Conservation (phyloP, 495 filamentous ascomycete genomes). For the Penicillium antarcticum region DNA sequence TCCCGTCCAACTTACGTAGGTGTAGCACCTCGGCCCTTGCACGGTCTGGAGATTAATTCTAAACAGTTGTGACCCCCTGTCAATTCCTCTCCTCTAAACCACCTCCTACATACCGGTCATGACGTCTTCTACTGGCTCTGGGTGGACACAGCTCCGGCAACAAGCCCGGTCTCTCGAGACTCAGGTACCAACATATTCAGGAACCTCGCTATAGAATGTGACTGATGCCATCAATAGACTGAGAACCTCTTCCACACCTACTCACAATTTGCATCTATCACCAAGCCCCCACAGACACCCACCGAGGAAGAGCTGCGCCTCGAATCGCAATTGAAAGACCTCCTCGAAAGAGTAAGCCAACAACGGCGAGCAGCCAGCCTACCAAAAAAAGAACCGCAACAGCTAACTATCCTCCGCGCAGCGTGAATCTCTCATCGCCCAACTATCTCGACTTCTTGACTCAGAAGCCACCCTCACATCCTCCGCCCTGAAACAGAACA, state of each 20-base stretch:
- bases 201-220: neutral
- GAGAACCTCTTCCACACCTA: constrained; percentile 92
- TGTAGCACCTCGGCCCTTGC: constrained; percentile 8
- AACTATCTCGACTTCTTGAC: constrained; percentile 87
- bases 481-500: constrained; percentile 91
- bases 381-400: neutral
- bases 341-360: constrained; percentile 56
- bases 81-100: neutral
- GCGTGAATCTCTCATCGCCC: constrained; percentile 78
- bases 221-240: constrained; percentile 54
- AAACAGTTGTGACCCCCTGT: constrained; percentile 4
- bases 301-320: constrained; percentile 79
- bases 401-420: constrained; percentile 28
- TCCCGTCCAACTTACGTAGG: constrained; percentile 16
- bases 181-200: constrained; percentile 57
- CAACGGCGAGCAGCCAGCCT: constrained; percentile 1
- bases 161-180: constrained; percentile 88
- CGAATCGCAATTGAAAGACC: constrained; percentile 78
- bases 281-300: constrained; percentile 76
- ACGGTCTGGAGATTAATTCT: constrained; percentile 1
- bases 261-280: constrained; percentile 83
- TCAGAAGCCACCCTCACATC: constrained; percentile 86
- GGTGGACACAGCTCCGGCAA: constrained; percentile 94
- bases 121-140: constrained; percentile 72
- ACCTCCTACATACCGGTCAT: constrained; percentile 37